Conservation (phyloP, 106 monocot species). For the Dioscorea dumetorum region DNA sequence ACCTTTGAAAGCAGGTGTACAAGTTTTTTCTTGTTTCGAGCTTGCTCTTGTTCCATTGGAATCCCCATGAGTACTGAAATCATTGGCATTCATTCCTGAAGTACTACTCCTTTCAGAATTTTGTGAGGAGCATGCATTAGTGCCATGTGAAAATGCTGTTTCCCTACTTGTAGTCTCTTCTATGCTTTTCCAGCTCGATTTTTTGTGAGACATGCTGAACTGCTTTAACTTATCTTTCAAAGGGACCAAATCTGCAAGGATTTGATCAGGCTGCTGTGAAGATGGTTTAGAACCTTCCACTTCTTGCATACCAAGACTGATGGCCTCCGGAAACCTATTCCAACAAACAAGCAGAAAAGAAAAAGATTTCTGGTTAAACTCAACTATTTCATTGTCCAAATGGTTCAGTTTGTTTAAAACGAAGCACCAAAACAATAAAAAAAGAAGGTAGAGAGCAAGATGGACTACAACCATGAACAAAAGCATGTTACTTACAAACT, state of each 20-base stretch:
- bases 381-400: not conserved
- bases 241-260: not conserved
- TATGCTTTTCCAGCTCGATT: not conserved
- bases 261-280: not conserved
- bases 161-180: not conserved
- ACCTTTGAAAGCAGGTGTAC: not conserved
- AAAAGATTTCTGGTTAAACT: not conserved
- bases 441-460: not conserved
- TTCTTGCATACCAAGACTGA: not conserved
- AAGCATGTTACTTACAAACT: too few species aligned
- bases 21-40: not conserved
- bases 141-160: not conserved
- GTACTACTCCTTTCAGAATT: not conserved
- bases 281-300: not conserved
- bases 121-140: not conserved
- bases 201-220: not conserved
- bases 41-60: not conserved
- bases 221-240: not conserved
- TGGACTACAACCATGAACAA: not conserved
- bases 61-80: not conserved
- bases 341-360: not conserved
- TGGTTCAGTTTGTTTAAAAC: not conserved
- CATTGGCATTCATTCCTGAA: not conserved
- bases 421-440: not conserved
- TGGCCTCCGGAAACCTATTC: not conserved